A percentile compares a stretch with the other conserved stretches of the same genome.
phyloP scores from a whole-genome alignment of 1,139 yeast species.

The Pichia terricola region DNA sequence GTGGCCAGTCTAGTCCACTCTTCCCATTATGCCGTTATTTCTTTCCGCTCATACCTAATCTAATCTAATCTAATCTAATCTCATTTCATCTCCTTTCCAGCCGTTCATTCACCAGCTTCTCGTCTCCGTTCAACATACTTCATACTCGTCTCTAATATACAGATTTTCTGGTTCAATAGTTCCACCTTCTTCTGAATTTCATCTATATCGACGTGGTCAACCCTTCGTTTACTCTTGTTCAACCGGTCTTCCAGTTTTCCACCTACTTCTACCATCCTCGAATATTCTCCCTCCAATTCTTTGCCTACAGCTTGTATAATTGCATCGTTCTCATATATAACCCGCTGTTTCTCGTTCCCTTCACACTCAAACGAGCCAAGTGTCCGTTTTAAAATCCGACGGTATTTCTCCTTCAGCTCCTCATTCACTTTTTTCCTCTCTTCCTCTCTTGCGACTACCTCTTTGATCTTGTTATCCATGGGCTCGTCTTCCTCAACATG shows the following conservation, averaged over 20 bases:
- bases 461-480: conserved; percentile 7
- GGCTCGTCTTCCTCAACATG: neutral
- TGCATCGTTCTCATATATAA: conserved; percentile 9
- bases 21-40: no score
- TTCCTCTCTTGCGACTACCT: conserved; percentile 5
- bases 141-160: conserved; percentile 31
- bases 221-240: neutral
- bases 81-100: no score
- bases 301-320: conserved; percentile 8
- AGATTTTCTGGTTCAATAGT: conserved; percentile 35
- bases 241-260: conserved; percentile 2
- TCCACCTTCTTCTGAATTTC: conserved; percentile 32
- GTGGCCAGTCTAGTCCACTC: no score
- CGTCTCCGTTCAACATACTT: conserved; percentile 1
- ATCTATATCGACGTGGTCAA: no score
- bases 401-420: conserved; percentile 7
- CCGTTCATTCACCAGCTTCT: no score
- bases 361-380: conserved; percentile 3
- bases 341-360: conserved; percentile 4
- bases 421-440: conserved; percentile 1
- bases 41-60: no score
- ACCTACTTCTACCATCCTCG: conserved; percentile 2
- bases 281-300: conserved; percentile 3
- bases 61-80: no score
- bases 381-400: conserved; percentile 5